Evolutionary conservation across 192 early-diverging fungal species (phyloP).

Genomic region (Umbelopsis ramanniana): DNA sequence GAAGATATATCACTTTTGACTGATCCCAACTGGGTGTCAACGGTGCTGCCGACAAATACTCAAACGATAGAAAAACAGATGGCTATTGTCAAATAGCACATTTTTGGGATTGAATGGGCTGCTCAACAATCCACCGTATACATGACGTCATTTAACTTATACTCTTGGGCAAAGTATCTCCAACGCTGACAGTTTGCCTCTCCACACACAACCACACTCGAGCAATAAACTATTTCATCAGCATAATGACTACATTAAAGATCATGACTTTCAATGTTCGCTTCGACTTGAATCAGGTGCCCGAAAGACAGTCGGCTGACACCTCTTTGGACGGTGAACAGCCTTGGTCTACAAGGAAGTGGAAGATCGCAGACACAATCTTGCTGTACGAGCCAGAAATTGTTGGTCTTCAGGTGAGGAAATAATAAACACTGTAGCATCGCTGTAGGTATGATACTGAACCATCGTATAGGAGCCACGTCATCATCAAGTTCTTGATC

Average conservation of each 20-base stretch:
- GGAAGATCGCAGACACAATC: slow-evolving; percentile 41
- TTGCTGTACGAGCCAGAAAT: slow-evolving; percentile 39
- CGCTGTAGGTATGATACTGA: neutral
- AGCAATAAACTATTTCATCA: neutral
- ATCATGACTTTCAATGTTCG: slow-evolving; percentile 42
- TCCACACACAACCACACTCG: neutral
- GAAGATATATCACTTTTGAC: slow-evolving; percentile 59
- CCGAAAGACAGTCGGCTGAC: neutral
- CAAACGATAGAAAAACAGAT: neutral
- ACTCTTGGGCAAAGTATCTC: neutral
- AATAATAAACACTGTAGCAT: neutral
- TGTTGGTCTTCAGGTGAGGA: slow-evolving; percentile 40
- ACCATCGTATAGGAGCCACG: slow-evolving; percentile 32
- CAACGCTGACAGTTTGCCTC: neutral
- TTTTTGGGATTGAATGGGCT: too few species aligned
- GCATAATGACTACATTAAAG: slow-evolving; percentile 9
- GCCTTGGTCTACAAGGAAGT: slow-evolving; percentile 42
- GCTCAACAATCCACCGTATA: too few species aligned
- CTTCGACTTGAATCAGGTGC: slow-evolving; percentile 21
- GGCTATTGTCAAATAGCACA: neutral
- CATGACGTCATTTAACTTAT: too few species aligned
- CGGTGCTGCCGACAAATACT: slow-evolving; percentile 39
- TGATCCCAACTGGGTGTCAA: slow-evolving; percentile 64
- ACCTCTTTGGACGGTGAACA: slow-evolving; percentile 18
- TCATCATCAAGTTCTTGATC: slow-evolving; percentile 39